Conservation (phyloP, 164 flowering plant genomes). For the Echeveria elegans region DNA sequence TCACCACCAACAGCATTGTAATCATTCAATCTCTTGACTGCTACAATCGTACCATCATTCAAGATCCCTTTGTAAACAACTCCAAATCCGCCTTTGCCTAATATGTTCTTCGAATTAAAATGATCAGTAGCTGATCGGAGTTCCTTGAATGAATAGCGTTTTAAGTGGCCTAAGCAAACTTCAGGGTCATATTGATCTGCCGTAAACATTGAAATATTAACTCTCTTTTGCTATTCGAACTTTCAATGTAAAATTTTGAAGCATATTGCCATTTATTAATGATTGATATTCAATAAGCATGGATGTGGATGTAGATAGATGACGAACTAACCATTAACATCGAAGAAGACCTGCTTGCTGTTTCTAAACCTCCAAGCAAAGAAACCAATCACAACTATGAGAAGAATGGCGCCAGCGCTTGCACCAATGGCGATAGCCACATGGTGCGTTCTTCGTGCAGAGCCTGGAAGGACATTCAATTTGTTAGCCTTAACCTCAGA, state of each 20-base stretch:
- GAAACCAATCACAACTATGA: slow-evolving; percentile 56
- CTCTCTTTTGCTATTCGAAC: background rate
- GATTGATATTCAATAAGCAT: no score
- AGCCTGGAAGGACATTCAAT: slow-evolving; percentile 16
- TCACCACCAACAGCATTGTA: slow-evolving; percentile 50
- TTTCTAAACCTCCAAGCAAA: slow-evolving; percentile 72
- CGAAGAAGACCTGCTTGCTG: slow-evolving; percentile 77
- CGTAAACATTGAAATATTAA: slow-evolving; percentile 8
- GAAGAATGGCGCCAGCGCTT: slow-evolving; percentile 62
- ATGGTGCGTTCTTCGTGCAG: slow-evolving; percentile 44
- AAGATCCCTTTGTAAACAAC: slow-evolving; percentile 64
- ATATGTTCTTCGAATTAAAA: slow-evolving; percentile 56
- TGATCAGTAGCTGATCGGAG: slow-evolving; percentile 55
- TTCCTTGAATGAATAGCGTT: slow-evolving; percentile 46
- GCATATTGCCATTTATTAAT: no score
- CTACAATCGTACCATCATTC: slow-evolving; percentile 50
- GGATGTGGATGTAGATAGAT: no score
- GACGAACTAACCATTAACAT: slow-evolving; percentile 37
- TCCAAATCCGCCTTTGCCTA: slow-evolving; percentile 72
- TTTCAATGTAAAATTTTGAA: background rate
- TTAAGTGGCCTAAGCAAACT: slow-evolving; percentile 50
- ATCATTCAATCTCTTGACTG: slow-evolving; percentile 64
- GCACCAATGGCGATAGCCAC: slow-evolving; percentile 67
- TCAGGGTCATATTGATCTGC: slow-evolving; percentile 49
- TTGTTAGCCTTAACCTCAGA: background rate